Percentiles rank a stretch among this genome's conserved stretches.
These are phyloP conservation scores for Moniliella sp. DNA, from an alignment of 1,284 basidiomycete species.

Conservation along the genomic window DNA sequence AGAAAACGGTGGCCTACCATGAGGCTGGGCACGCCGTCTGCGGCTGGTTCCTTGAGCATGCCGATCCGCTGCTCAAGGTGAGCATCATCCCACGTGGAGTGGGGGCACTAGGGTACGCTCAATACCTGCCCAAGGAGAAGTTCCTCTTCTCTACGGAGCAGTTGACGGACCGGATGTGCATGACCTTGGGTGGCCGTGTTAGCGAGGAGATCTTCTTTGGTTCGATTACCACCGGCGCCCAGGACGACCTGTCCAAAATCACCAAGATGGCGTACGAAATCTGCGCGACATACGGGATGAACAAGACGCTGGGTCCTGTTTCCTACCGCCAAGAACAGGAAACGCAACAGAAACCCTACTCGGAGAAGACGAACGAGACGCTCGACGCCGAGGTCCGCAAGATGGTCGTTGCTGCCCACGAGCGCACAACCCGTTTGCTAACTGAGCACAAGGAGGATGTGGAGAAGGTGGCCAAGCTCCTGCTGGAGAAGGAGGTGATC, in stretches of 20 bases:
- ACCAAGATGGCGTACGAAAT: slow-evolving; percentile 91
- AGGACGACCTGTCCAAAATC: slow-evolving; percentile 92
- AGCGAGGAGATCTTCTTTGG: slow-evolving; percentile 97
- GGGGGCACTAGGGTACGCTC: slow-evolving; percentile 80
- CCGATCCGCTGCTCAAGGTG: slow-evolving; percentile 87
- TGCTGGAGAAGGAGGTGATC: slow-evolving; percentile 83
- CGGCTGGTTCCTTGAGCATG: slow-evolving; percentile 92
- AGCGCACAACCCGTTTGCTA: slow-evolving; percentile 60
- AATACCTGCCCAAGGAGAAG: slow-evolving; percentile 85
- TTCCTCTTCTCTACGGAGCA: slow-evolving; percentile 88
- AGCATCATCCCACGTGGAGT: slow-evolving; percentile 93
- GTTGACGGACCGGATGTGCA: slow-evolving; percentile 83
- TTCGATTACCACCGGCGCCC: slow-evolving; percentile 83
- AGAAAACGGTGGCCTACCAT: slow-evolving; percentile 95
- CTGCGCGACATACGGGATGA: slow-evolving; percentile 55
- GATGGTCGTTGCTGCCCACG: slow-evolving; percentile 60
- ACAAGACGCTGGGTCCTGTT: slow-evolving; percentile 73
- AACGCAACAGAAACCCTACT: slow-evolving; percentile 87
- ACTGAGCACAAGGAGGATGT: slow-evolving; percentile 65
- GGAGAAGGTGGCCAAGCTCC: slow-evolving; percentile 71
- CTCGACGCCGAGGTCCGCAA: slow-evolving; percentile 70
- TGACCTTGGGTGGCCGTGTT: slow-evolving; percentile 95
- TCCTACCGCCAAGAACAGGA: slow-evolving; percentile 77
- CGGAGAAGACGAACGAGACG: slow-evolving; percentile 84
- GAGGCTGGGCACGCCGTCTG: slow-evolving; percentile 96